Evolutionary conservation across 495 filamentous ascomycete species (phyloP), one percentile per base, ranked within the genome.

Genomic region (Lentithecium fluviatile): DNA sequence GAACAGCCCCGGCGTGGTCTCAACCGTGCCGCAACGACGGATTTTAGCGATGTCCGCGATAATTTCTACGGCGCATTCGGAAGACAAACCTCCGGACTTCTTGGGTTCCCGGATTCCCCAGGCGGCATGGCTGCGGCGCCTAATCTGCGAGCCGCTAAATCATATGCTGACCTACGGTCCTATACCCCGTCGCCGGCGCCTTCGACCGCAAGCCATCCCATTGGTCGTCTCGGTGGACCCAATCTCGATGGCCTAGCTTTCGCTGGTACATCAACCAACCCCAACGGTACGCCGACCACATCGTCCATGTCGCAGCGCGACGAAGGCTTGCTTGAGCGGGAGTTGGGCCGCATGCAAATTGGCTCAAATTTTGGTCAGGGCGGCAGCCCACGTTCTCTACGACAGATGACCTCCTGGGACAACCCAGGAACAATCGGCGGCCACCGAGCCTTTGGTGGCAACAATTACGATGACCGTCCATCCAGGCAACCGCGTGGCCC

Each of bases 1-100:
- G 90, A 97, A 59, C 82, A 84, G 32, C 84, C 85, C 56, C 83
- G 91, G 54, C 88, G 92, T 32, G 87, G 84, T 13, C 78, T 98
- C 34, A 94, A 91, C 77, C 88, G 94, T 26, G 91, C 94, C 19
- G 95, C 94, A 32, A 98, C 94, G n/a, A 96, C 95, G 67, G 93
- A 97, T 75, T 98, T 98, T 75, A 91, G 88, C 66, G 94, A 97
- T 71, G 85, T 89, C 36, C 88, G 92, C 6, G 85, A 86, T 36
- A 81, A 82, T 45, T 79, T 88, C 64, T 90, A 88, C 71, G 84
- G 83, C 66, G 85, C 88, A 0, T 78, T 95, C 45, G 87, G 90
- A 40, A 80, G 88, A 46, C 89, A 93, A 65, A 82, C 85, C 29
- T 77, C 77, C 1, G 87, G 86, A 43, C 86, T 92, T 45, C 79